Evolutionary conservation across 1,284 basidiomycete species (phyloP).

Genomic region (Boletus sp.): DNA sequence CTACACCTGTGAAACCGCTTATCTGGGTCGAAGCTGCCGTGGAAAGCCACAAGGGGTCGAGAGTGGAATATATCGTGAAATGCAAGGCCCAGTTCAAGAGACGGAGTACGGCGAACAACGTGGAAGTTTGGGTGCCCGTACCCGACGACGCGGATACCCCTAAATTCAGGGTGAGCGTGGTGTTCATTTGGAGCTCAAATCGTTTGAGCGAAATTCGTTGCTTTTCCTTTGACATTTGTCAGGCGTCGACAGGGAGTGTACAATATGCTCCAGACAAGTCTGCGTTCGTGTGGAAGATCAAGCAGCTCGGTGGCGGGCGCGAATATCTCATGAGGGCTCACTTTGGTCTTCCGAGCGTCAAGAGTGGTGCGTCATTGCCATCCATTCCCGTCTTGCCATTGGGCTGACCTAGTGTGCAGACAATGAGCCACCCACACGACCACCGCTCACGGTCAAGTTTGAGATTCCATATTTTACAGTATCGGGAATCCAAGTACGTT

Average conservation of each 20-base stretch:
- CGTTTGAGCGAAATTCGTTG: background rate
- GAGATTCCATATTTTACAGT: slow-evolving; percentile 99
- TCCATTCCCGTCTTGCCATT: background rate
- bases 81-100: slow-evolving; percentile 98
- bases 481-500: slow-evolving; percentile 94
- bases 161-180: slow-evolving; percentile 78
- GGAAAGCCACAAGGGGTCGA: slow-evolving; percentile 88
- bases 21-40: slow-evolving; percentile 98
- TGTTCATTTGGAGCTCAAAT: background rate
- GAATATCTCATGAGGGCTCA: slow-evolving; percentile 97
- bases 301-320: slow-evolving; percentile 87
- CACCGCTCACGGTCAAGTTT: slow-evolving; percentile 95
- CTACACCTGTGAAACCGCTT: slow-evolving; percentile 94
- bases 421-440: slow-evolving; percentile 52
- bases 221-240: background rate
- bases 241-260: slow-evolving; percentile 89
- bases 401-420: slow-evolving; percentile 12
- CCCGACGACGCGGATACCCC: slow-evolving; percentile 98
- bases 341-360: slow-evolving; percentile 89
- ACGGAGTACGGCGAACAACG: slow-evolving; percentile 94
- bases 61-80: slow-evolving; percentile 98
- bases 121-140: slow-evolving; percentile 96
- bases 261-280: slow-evolving; percentile 96
- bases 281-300: slow-evolving; percentile 97
- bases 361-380: slow-evolving; percentile 56